Evolutionary conservation across 2,329 filamentous ascomycete genomes (phyloP).

Genomic region (Colletotrichum sp.): DNA sequence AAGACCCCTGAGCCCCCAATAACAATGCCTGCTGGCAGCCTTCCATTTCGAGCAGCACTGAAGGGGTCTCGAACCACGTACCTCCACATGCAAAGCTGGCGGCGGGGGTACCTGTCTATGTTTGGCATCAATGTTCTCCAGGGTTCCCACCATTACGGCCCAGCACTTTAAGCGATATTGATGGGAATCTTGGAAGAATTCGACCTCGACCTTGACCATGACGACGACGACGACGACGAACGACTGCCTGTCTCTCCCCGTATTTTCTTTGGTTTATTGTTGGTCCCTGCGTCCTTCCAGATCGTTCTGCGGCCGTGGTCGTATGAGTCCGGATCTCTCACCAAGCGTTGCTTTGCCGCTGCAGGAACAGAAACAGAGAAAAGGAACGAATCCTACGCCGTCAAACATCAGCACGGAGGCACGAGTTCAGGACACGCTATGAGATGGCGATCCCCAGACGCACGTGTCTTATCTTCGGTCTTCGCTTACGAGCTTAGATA

Average conservation of each 20-base stretch:
- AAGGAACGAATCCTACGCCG: background rate
- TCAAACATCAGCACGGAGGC: background rate
- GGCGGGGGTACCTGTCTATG: slow-evolving; percentile 8
- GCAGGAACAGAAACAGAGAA: background rate
- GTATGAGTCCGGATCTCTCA: background rate
- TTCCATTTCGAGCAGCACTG: slow-evolving; percentile 2
- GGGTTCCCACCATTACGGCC: slow-evolving; percentile 5
- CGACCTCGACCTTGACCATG: background rate
- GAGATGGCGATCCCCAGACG: background rate
- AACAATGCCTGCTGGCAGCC: slow-evolving; percentile 4
- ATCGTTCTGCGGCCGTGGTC: background rate
- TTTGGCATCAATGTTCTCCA: slow-evolving; percentile 9
- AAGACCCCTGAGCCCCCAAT: slow-evolving; percentile 4
- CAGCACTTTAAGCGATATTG: slow-evolving; percentile 18
- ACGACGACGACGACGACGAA: background rate
- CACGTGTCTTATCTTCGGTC: background rate
- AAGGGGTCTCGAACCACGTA: slow-evolving; percentile 14
- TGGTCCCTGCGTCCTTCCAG: background rate
- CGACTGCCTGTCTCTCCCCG: background rate
- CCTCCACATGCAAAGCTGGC: slow-evolving; percentile 14
- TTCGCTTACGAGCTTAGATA: background rate
- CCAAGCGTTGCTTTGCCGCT: slow-evolving; percentile 5
- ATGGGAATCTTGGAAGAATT: background rate
- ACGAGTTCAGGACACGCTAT: background rate
- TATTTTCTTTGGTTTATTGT: background rate